phyloP scores from a whole-genome alignment of 257 asterid species.

The Solanum pennellii region DNA sequence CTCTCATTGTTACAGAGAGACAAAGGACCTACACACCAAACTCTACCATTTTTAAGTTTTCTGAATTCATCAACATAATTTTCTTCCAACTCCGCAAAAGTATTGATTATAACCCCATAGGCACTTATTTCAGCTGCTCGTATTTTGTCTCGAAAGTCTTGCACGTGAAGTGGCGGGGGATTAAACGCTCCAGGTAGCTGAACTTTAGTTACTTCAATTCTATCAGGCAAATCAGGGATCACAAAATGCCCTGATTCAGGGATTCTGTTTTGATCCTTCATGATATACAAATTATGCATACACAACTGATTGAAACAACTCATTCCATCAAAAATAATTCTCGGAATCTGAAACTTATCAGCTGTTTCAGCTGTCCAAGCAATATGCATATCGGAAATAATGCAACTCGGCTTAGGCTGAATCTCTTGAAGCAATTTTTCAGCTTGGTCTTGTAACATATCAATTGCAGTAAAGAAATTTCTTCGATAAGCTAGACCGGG shows the following conservation, averaged over 20 bases:
- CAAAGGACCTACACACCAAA: slow-evolving; percentile 5
- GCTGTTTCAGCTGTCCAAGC: neutral
- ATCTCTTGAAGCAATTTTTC: neutral
- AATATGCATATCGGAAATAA: neutral
- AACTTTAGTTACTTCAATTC: neutral
- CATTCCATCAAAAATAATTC: neutral
- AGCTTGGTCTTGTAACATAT: neutral
- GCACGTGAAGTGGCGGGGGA: neutral
- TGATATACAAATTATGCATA: neutral
- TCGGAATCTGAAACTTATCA: neutral
- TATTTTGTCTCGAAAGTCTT: neutral
- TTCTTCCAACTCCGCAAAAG: neutral
- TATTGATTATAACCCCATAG: neutral
- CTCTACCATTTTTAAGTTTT: neutral
- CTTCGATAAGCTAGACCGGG: neutral
- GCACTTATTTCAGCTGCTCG: neutral
- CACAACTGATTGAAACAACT: neutral
- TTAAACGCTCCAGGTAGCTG: neutral
- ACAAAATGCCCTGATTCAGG: neutral
- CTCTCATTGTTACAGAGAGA: neutral
- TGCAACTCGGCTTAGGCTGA: neutral
- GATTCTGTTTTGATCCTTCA: neutral
- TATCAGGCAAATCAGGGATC: neutral
- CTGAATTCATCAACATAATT: neutral
- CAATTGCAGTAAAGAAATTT: neutral